phyloP scores from a whole-genome alignment of 169 alveolate genomes.

The Theileria annulata region DNA sequence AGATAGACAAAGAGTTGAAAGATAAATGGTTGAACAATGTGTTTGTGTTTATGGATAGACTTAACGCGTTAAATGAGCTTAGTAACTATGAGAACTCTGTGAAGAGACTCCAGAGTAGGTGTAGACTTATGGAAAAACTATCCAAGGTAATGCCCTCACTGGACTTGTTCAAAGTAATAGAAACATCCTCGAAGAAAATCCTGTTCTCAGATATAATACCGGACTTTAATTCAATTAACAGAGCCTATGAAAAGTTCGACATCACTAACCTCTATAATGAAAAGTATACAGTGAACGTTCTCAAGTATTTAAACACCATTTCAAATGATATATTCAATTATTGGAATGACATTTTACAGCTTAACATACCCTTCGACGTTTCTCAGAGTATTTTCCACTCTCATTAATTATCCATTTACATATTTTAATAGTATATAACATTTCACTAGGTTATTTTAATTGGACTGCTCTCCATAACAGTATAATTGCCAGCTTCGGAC shows the following conservation, averaged over 20 bases:
- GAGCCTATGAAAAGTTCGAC: constrained; percentile 12
- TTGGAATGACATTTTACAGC: constrained; percentile 12
- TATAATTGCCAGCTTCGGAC: constrained; percentile 57
- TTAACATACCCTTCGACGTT: background rate
- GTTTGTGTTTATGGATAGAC: constrained; percentile 18
- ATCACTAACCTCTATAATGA: background rate
- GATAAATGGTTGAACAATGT: background rate
- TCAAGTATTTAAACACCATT: background rate
- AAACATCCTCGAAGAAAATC: background rate
- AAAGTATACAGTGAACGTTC: constrained; percentile 5
- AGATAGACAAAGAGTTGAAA: constrained; percentile 1
- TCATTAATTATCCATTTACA: no score
- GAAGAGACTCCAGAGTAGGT: constrained; percentile 4
- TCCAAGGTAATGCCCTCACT: constrained; percentile 2
- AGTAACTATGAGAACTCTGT: constrained; percentile 5
- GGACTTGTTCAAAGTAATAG: constrained; percentile 1
- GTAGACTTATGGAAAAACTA: constrained; percentile 9
- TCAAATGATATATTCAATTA: constrained; percentile 11
- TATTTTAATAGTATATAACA: no score
- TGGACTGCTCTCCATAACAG: constrained; percentile 51
- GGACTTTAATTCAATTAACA: background rate
- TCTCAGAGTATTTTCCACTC: no score
- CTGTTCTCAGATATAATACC: background rate
- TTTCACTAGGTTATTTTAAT: background rate
- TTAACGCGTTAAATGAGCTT: constrained; percentile 6